These are phyloP conservation scores for Chenopodium album DNA, from an alignment of 148 eudicot genomes.

Conservation along the genomic window DNA sequence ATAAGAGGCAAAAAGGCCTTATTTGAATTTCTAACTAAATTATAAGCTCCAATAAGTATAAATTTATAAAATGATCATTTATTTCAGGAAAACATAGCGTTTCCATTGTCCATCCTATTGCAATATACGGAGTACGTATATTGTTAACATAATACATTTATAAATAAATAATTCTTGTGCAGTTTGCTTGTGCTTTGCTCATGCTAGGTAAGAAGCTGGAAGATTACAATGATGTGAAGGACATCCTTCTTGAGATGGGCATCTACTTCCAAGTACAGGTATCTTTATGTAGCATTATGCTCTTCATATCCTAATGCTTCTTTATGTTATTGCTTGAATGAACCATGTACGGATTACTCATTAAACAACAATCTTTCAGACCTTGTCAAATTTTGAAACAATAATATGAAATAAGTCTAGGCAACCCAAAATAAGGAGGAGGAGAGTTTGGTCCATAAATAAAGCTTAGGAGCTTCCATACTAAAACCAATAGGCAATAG, in stretches of 20 bases:
- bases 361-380: neutral
- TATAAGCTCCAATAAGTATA: neutral
- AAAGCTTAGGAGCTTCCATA: too few relatives aligned
- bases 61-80: too few relatives aligned
- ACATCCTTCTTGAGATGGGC: conserved; percentile 66
- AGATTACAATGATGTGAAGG: conserved; percentile 42
- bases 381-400: too few relatives aligned
- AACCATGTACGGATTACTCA: neutral
- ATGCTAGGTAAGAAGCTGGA: conserved; percentile 47
- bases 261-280: conserved; percentile 78
- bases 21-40: neutral
- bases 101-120: neutral
- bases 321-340: neutral
- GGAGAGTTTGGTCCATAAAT: too few relatives aligned
- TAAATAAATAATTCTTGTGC: neutral
- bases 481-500: too few relatives aligned
- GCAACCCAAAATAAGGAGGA: too few relatives aligned
- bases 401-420: too few relatives aligned
- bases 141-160: neutral
- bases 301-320: too few relatives aligned
- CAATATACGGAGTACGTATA: neutral
- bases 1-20: too few relatives aligned
- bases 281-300: neutral
- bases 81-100: neutral
- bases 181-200: conserved; percentile 51